These are phyloP conservation scores for Verbena officinalis DNA, from an alignment of 257 asterid genomes.

Conservation along the genomic window DNA sequence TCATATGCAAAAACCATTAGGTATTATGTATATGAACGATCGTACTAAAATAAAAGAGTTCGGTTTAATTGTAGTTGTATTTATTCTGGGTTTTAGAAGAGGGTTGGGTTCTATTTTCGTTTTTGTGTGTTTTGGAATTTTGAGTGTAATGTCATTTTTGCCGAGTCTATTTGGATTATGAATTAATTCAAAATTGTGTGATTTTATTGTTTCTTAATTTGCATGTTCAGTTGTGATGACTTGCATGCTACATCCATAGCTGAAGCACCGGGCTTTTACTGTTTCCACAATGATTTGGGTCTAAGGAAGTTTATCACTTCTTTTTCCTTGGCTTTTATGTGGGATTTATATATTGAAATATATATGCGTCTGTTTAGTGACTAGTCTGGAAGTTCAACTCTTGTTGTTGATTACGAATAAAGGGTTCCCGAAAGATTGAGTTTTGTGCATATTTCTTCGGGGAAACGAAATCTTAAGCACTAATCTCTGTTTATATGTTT, in stretches of 20 bases:
- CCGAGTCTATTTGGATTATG: not conserved
- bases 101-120: not conserved
- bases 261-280: too few relatives aligned
- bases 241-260: too few relatives aligned
- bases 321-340: not conserved
- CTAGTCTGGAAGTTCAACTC: slow-evolving; percentile 2
- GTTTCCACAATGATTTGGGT: too few relatives aligned
- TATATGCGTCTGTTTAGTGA: not conserved
- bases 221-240: slow-evolving; percentile 12
- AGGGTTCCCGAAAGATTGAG: not conserved
- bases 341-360: slow-evolving; percentile 16
- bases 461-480: not conserved
- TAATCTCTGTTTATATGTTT: slow-evolving; percentile 14
- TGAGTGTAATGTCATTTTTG: not conserved
- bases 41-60: not conserved
- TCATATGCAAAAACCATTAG: slow-evolving; percentile 34
- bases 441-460: not conserved
- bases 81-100: slow-evolving; percentile 17
- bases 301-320: not conserved
- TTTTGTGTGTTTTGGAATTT: slow-evolving; percentile 16
- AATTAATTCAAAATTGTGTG: not conserved
- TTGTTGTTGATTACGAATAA: slow-evolving; percentile 6
- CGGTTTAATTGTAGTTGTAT: not conserved
- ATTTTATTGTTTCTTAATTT: slow-evolving; percentile 15
- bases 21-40: slow-evolving; percentile 19